A percentile compares a stretch with the other conserved stretches of the same genome.
Evolutionary conservation across 192 early-diverging fungal species (phyloP).

Genomic region (Geranomyces variabilis): DNA sequence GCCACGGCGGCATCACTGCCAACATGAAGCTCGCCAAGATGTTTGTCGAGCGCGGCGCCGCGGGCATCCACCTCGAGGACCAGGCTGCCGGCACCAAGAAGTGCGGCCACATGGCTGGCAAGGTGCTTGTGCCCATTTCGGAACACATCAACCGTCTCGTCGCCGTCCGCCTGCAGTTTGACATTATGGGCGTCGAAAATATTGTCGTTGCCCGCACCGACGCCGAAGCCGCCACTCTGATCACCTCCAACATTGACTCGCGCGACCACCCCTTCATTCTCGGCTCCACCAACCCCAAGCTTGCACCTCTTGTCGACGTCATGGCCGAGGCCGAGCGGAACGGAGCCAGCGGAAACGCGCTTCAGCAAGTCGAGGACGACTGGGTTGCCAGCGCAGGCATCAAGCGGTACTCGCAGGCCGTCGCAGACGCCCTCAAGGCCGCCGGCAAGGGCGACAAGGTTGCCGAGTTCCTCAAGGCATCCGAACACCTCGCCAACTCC

Average conservation of each 20-base stretch:
- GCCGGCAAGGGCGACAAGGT: conserved; percentile 61
- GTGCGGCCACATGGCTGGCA: conserved; percentile 99
- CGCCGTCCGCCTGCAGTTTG: conserved; percentile 93
- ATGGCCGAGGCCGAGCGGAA: conserved; percentile 81
- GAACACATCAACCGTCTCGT: conserved; percentile 98
- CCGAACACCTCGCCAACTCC: conserved; percentile 69
- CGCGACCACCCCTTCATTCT: conserved; percentile 97
- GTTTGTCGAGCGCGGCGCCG: conserved; percentile 96
- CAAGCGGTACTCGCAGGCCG: conserved; percentile 80
- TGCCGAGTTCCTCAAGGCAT: conserved; percentile 55
- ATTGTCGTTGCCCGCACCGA: conserved; percentile 93
- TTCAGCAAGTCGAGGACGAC: conserved; percentile 81
- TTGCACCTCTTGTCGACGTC: conserved; percentile 70
- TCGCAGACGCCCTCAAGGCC: conserved; percentile 72
- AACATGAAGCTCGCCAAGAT: conserved; percentile 96
- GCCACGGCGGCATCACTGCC: conserved; percentile 98
- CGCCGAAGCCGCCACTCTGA: conserved; percentile 94
- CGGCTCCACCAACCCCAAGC: conserved; percentile 83
- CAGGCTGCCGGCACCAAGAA: conserved; percentile 96
- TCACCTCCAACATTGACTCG: conserved; percentile 93
- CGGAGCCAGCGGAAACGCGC: conserved; percentile 71
- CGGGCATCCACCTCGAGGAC: conserved; percentile 93
- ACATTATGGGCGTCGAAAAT: conserved; percentile 98
- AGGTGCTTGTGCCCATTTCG: conserved; percentile 95
- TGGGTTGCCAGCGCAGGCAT: conserved; percentile 81